Conservation (phyloP, 108 stramenopile species). For the Conticribra weissflogii region DNA sequence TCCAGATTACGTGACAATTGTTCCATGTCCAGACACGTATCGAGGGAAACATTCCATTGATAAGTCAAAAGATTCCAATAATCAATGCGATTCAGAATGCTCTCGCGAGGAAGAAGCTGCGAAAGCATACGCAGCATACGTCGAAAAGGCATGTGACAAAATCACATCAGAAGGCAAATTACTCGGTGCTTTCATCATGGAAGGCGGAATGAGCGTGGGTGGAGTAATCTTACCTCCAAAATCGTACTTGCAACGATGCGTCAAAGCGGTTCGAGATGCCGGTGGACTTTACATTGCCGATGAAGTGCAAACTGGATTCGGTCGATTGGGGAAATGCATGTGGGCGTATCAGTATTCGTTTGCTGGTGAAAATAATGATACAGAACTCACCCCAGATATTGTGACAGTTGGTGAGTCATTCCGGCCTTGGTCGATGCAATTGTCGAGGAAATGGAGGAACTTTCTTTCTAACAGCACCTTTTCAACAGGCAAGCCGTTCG, state of each 20-base stretch:
- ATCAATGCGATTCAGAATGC: background rate
- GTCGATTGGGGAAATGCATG: constrained; percentile 82
- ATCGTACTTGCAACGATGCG: constrained; percentile 70
- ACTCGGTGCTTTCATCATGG: constrained; percentile 87
- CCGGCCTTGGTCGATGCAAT: too few species aligned
- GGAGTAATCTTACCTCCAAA: constrained; percentile 90
- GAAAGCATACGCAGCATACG: constrained; percentile 62
- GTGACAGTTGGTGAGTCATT: constrained; percentile 97
- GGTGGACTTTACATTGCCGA: constrained; percentile 97
- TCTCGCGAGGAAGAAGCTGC: constrained; percentile 44
- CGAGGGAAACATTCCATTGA: constrained; percentile 65
- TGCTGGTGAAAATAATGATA: constrained; percentile 12
- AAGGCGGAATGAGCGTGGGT: constrained; percentile 90
- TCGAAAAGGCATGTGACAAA: constrained; percentile 65
- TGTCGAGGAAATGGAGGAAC: too few species aligned
- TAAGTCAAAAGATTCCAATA: constrained; percentile 7
- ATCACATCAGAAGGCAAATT: constrained; percentile 49
- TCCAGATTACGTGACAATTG: constrained; percentile 71
- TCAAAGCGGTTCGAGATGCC: constrained; percentile 72
- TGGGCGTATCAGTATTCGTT: constrained; percentile 93
- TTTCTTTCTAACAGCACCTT: too few species aligned
- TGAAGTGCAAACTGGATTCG: constrained; percentile 98
- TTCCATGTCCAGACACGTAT: constrained; percentile 88
- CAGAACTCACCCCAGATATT: constrained; percentile 89
- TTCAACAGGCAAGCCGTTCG: constrained; percentile 97